Evolutionary conservation across 805 yeast genomes (phyloP).

Genomic region (Saccharomycopsis olivae): DNA sequence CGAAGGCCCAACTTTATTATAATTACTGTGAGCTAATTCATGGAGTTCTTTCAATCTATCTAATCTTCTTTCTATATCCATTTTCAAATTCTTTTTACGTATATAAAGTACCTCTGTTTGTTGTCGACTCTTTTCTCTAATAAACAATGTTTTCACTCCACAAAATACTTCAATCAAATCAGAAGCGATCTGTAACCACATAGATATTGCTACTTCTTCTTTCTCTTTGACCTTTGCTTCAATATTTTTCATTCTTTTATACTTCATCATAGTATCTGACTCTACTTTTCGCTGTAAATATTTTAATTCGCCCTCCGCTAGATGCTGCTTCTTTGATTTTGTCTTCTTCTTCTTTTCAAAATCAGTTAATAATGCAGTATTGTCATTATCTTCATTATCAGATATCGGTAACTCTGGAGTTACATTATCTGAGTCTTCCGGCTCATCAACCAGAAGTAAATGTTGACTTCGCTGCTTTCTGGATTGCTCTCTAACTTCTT

Average conservation of each 20-base stretch:
- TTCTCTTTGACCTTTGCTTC: conserved; percentile 32
- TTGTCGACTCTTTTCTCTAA: conserved; percentile 37
- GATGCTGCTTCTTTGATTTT: conserved; percentile 13
- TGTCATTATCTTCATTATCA: neutral
- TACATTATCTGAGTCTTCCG: neutral
- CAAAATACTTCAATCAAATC: conserved; percentile 78
- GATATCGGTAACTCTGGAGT: neutral
- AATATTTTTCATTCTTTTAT: conserved; percentile 42
- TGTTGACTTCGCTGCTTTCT: neutral
- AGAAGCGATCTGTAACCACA: conserved; percentile 79
- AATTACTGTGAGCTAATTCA: conserved; percentile 34
- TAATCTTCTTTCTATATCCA: conserved; percentile 64
- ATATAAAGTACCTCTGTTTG: conserved; percentile 2
- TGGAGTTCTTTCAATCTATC: conserved; percentile 56
- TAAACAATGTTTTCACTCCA: conserved; percentile 67
- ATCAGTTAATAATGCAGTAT: conserved; percentile 6
- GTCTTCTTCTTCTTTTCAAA: neutral
- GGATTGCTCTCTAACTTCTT: conserved; percentile 35
- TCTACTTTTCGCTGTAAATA: conserved; percentile 50
- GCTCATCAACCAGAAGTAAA: conserved; percentile 1
- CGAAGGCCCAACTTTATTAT: conserved; percentile 7
- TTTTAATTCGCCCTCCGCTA: conserved; percentile 35
- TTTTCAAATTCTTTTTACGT: conserved; percentile 47
- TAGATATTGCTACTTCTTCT: conserved; percentile 50
- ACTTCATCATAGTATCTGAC: conserved; percentile 45